Percentiles rank a stretch among this genome's conserved stretches.
Evolutionary conservation across 2,329 filamentous ascomycete genomes (phyloP).

Genomic region (Penicillium freii): DNA sequence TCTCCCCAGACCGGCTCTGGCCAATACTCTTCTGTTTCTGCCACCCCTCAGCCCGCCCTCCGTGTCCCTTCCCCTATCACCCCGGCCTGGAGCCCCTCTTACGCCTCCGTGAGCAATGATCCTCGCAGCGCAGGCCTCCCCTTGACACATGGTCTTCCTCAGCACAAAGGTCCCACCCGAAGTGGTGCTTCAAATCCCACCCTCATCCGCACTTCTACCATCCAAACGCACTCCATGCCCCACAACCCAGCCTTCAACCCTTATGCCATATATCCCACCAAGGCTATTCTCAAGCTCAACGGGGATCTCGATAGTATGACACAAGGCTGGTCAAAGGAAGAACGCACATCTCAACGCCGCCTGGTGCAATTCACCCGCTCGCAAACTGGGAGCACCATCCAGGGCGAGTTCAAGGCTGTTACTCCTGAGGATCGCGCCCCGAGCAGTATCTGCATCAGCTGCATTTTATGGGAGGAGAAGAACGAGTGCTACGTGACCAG

Average conservation of each 20-base stretch:
- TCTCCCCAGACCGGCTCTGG: conserved; percentile 44
- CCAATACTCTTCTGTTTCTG: conserved; percentile 44
- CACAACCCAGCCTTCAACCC: conserved; percentile 65
- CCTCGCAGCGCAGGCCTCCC: conserved; percentile 46
- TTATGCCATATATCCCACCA: conserved; percentile 77
- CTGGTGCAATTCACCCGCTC: conserved; percentile 85
- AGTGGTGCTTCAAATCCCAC: conserved; percentile 54
- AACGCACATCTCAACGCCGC: conserved; percentile 73
- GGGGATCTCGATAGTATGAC: conserved; percentile 85
- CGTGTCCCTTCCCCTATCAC: conserved; percentile 51
- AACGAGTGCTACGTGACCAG: conserved; percentile 90
- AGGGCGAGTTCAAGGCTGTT: conserved; percentile 75
- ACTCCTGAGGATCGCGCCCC: conserved; percentile 73
- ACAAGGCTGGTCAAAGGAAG: conserved; percentile 76
- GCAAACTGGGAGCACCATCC: conserved; percentile 78
- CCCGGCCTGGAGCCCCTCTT: conserved; percentile 49
- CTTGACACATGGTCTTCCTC: conserved; percentile 37
- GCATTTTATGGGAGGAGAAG: conserved; percentile 95
- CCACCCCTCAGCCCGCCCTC: conserved; percentile 43
- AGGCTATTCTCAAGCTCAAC: conserved; percentile 79
- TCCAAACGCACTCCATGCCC: conserved; percentile 53
- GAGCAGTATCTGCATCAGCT: conserved; percentile 92
- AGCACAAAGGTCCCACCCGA: conserved; percentile 44
- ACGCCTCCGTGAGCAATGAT: conserved; percentile 46
- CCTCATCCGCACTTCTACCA: conserved; percentile 65